Evolutionary conservation across 352 stramenopile genomes (phyloP).

Genomic region (Pythium volutum): DNA sequence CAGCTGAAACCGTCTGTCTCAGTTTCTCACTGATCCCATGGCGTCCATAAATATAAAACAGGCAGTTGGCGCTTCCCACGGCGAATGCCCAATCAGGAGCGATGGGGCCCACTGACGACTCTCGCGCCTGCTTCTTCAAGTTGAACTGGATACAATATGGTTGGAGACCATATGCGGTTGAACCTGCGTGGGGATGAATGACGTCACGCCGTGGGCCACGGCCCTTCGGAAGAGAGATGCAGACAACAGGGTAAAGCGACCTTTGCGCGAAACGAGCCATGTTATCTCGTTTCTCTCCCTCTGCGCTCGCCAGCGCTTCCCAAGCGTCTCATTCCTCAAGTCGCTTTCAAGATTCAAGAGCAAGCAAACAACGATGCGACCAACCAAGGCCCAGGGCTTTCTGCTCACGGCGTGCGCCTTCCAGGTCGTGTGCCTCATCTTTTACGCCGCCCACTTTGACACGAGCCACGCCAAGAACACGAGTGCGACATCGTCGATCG

Average conservation of each 20-base stretch:
- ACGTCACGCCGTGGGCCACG: background rate
- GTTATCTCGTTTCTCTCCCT: background rate
- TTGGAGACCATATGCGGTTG: background rate
- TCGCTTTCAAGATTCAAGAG: background rate
- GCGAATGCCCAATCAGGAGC: background rate
- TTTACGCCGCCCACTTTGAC: constrained; percentile 48
- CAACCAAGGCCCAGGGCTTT: constrained; percentile 38
- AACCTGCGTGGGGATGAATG: background rate
- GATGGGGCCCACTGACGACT: background rate
- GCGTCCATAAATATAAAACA: background rate
- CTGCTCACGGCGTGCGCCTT: constrained; percentile 38
- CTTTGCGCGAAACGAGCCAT: no score
- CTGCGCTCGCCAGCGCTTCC: background rate
- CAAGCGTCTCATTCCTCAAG: constrained; percentile 17
- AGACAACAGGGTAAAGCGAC: no score
- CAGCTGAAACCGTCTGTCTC: constrained; percentile 7
- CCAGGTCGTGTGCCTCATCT: constrained; percentile 43
- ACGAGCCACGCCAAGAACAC: constrained; percentile 33
- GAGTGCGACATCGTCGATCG: background rate
- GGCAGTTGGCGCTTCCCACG: background rate
- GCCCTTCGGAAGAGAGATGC: no score
- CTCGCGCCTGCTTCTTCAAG: no score
- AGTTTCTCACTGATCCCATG: background rate
- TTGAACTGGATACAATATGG: background rate
- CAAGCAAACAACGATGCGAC: constrained; percentile 8